A percentile compares a stretch with the other conserved stretches of the same genome.
Conservation (phyloP, 176 grass and related monocot genomes). For the Eremochloa ophiuroides region DNA sequence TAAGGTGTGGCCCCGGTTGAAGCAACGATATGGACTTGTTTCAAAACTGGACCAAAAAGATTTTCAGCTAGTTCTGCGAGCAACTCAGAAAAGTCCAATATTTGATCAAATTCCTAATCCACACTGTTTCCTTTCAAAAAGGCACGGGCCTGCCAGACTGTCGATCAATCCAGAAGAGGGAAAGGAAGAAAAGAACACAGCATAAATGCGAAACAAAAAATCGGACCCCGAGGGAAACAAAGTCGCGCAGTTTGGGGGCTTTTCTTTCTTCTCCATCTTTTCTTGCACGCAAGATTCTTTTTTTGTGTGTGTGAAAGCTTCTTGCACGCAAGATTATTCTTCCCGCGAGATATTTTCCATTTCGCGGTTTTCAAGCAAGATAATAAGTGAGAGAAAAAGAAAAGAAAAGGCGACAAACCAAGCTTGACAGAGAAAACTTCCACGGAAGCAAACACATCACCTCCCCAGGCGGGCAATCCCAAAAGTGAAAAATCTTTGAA, state of each 20-base stretch:
- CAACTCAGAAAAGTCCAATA: neutral
- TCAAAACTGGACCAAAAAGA: neutral
- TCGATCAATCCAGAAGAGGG: neutral
- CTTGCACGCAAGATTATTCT: too few species aligned
- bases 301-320: too few species aligned
- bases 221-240: neutral
- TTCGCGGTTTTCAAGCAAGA: neutral
- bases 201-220: neutral
- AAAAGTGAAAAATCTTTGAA: neutral
- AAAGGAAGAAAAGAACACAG: neutral
- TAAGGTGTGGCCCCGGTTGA: neutral
- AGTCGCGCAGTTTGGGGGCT: neutral
- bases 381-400: neutral
- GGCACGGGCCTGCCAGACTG: neutral
- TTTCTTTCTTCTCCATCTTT: neutral
- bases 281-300: slow-evolving; percentile 19
- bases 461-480: neutral
- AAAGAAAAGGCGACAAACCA: neutral
- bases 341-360: neutral
- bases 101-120: neutral
- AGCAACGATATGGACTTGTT: neutral
- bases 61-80: neutral
- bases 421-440: slow-evolving; percentile 13
- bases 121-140: neutral
- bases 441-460: slow-evolving; percentile 11